These are phyloP conservation scores for Fusarium sp. DNA, from an alignment of 2,329 filamentous ascomycete species.

Conservation along the genomic window DNA sequence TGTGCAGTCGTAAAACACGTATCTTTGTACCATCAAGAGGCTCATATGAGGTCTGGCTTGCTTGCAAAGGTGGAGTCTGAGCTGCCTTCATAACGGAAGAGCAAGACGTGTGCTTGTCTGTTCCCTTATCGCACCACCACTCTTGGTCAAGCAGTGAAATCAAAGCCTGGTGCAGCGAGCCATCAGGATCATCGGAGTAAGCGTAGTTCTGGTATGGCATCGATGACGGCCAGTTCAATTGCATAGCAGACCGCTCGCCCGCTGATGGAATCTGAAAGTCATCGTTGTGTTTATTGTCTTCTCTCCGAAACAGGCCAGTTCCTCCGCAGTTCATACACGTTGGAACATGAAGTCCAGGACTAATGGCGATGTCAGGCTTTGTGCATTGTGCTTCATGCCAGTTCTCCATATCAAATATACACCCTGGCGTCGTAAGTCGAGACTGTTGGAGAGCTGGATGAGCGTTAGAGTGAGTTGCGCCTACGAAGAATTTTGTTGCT, in stretches of 20 bases:
- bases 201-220: not conserved
- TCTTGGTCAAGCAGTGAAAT: not conserved
- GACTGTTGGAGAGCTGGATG: rapidly evolving
- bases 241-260: not conserved
- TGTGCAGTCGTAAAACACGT: not conserved
- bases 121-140: rapidly evolving
- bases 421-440: too few relatives aligned
- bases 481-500: rapidly evolving
- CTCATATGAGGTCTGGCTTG: not conserved
- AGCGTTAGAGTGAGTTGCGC: rapidly evolving
- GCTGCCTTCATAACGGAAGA: rapidly evolving
- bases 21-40: rapidly evolving
- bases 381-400: not conserved
- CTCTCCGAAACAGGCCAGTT: not conserved
- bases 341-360: not conserved
- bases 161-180: not conserved
- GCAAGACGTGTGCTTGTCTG: rapidly evolving
- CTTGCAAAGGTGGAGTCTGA: rapidly evolving
- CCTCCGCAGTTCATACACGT: not conserved
- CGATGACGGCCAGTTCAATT: not conserved
- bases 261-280: not conserved
- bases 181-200: not conserved
- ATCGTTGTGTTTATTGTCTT: not conserved
- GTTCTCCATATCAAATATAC: not conserved
- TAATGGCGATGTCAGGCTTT: not conserved